phyloP scores from a whole-genome alignment of 139 green algal species.

The Microglena sp. region DNA sequence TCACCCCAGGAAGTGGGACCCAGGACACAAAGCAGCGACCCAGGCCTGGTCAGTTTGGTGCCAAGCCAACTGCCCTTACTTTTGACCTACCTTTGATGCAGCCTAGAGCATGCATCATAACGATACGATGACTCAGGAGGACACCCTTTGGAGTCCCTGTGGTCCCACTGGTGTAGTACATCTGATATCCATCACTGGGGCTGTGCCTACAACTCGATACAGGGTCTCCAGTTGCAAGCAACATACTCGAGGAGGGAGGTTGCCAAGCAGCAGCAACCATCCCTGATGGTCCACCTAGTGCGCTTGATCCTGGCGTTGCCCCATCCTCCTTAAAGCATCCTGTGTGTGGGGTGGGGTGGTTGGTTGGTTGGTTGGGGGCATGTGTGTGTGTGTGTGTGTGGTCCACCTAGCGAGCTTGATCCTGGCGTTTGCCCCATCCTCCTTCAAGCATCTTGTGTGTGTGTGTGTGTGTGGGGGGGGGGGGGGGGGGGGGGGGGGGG shows the following conservation, averaged over 20 bases:
- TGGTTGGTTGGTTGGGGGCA: background rate
- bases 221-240: background rate
- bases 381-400: conserved; percentile 1
- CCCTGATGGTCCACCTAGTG: no score
- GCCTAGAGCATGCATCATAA: conserved; percentile 62
- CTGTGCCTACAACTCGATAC: no score
- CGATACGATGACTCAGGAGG: conserved; percentile 65
- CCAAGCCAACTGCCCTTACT: no score
- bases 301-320: background rate
- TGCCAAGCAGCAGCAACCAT: no score
- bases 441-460: background rate
- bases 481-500: no score
- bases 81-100: conserved; percentile 46
- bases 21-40: no score
- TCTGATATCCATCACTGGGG: conserved; percentile 22
- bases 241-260: background rate
- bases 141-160: conserved; percentile 77
- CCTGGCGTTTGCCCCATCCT: background rate
- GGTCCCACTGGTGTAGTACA: conserved; percentile 77
- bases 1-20: no score
- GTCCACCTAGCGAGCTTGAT: background rate
- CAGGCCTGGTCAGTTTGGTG: no score
- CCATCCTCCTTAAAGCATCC: background rate
- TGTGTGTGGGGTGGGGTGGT: background rate
- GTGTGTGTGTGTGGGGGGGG: background rate